Evolutionary conservation across 306 rosid species (phyloP).

Genomic region (Cicer cuneatum): DNA sequence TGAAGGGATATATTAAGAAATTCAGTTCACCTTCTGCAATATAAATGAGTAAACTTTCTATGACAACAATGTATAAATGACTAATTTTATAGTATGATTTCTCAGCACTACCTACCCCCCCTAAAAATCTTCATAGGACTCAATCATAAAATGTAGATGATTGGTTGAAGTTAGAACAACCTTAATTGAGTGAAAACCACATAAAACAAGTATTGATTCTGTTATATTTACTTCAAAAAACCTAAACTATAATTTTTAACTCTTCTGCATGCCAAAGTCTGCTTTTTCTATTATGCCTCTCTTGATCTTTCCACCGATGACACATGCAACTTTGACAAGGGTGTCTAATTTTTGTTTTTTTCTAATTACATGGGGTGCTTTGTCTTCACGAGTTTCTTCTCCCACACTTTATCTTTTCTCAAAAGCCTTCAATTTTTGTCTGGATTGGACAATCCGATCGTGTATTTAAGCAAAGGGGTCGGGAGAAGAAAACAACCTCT

Average conservation of each 20-base stretch:
- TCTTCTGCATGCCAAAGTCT: neutral
- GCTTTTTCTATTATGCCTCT: neutral
- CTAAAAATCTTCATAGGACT: conserved; percentile 6
- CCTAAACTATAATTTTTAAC: neutral
- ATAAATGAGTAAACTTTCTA: neutral
- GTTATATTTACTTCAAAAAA: neutral
- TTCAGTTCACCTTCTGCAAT: conserved; percentile 3
- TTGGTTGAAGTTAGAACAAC: neutral
- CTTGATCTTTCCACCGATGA: neutral
- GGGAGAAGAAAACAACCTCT: no score
- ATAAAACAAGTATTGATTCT: neutral
- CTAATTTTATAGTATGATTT: neutral
- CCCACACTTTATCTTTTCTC: no score
- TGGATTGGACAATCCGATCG: no score
- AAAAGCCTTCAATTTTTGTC: no score
- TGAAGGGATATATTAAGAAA: neutral
- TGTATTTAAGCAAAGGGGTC: no score
- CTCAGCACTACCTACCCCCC: neutral
- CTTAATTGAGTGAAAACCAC: conserved; percentile 9
- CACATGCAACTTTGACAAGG: neutral
- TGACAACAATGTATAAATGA: neutral
- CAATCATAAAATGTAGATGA: neutral
- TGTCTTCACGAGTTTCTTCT: neutral
- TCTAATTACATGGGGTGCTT: neutral
- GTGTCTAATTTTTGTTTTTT: neutral